Percentiles rank a stretch among this genome's conserved stretches.
phyloP scores from a whole-genome alignment of 2,329 filamentous ascomycete species.

The Orbilia javanica region DNA sequence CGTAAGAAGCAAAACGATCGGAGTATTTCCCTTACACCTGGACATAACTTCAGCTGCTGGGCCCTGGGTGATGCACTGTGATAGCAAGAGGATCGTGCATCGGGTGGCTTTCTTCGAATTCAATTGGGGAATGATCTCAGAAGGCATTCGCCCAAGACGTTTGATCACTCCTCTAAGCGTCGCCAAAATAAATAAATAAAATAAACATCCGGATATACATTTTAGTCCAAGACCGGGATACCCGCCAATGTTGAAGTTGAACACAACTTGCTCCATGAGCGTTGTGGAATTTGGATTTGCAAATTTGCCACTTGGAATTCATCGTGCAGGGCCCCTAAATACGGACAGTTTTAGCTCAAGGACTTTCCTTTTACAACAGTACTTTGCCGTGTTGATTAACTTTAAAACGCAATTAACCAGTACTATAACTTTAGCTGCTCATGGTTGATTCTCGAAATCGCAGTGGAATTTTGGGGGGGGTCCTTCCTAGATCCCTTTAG shows the following conservation, averaged over 20 bases:
- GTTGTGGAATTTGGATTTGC: constrained; percentile 1
- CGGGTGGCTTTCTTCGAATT: constrained; percentile 50
- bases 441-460: constrained; percentile 8
- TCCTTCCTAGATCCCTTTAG: neutral
- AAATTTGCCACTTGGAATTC: constrained; percentile 15
- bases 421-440: neutral
- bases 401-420: constrained; percentile 17
- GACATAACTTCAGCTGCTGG: constrained; percentile 34
- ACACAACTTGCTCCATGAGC: neutral
- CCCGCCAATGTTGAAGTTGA: neutral
- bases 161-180: constrained; percentile 6
- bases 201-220: constrained; percentile 9
- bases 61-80: constrained; percentile 50
- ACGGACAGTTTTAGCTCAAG: constrained; percentile 22
- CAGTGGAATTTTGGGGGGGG: constrained; percentile 7
- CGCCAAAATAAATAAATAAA: neutral
- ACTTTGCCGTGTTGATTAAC: neutral
- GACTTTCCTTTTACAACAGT: constrained; percentile 6
- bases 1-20: constrained; percentile 40
- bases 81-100: constrained; percentile 48
- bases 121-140: constrained; percentile 36
- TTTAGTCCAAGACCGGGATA: constrained; percentile 4
- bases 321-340: neutral
- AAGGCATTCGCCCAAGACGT: constrained; percentile 23
- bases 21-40: constrained; percentile 34